phyloP scores from a whole-genome alignment of 768 basidiomycete genomes.

The Plicaturopsis crispa region DNA sequence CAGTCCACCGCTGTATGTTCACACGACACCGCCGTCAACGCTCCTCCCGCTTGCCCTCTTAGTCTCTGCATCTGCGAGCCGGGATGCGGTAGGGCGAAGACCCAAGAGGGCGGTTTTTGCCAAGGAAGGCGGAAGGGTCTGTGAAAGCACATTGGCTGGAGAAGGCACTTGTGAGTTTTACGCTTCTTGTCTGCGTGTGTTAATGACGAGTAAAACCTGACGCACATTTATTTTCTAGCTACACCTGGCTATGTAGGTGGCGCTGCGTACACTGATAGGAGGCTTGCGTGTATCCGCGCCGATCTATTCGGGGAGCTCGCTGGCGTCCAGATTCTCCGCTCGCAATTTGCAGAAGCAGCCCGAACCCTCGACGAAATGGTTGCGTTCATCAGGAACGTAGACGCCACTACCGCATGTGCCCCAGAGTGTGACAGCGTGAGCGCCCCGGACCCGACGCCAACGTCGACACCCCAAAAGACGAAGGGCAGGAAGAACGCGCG shows the following conservation, averaged over 20 bases:
- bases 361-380: no score
- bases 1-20: slow-evolving; percentile 41
- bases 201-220: no score
- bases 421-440: no score
- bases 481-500: no score
- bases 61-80: slow-evolving; percentile 56
- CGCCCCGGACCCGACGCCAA: no score
- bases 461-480: no score
- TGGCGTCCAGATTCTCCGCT: slow-evolving; percentile 34
- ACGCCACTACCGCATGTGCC: no score
- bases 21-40: slow-evolving; percentile 61
- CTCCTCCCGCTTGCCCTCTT: slow-evolving; percentile 61
- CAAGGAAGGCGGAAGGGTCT: slow-evolving; percentile 45
- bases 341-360: not conserved
- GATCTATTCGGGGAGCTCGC: slow-evolving; percentile 67
- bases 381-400: no score
- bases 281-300: slow-evolving; percentile 56
- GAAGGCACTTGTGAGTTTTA: slow-evolving; percentile 25
- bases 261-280: slow-evolving; percentile 36
- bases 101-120: slow-evolving; percentile 71
- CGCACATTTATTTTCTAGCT: no score
- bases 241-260: no score
- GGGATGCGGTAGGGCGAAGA: slow-evolving; percentile 66
- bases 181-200: not conserved
- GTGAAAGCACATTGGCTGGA: slow-evolving; percentile 40